Percentiles rank a stretch among this genome's conserved stretches.
Evolutionary conservation across 495 filamentous ascomycete species (phyloP).

Genomic region (Tirmania nivea): DNA sequence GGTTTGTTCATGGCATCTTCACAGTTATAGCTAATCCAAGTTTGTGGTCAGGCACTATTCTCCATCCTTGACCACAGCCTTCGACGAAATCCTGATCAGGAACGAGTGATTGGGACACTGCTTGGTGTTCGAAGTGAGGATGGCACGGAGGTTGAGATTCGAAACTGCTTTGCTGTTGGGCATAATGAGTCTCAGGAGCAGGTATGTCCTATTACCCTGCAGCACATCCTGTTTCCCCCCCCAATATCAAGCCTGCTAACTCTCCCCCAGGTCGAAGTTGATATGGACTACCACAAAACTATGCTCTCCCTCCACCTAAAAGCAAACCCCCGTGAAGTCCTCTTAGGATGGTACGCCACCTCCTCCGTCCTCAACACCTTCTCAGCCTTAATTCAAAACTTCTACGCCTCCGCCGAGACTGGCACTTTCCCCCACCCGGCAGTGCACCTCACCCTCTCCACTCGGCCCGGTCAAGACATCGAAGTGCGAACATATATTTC

Average conservation of each 20-base stretch:
- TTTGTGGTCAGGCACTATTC: constrained; percentile 52
- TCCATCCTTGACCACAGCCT: constrained; percentile 92
- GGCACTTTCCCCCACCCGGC: constrained; percentile 92
- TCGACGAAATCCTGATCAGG: constrained; percentile 69
- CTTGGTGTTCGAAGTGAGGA: constrained; percentile 84
- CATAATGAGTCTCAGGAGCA: constrained; percentile 97
- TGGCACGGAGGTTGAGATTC: constrained; percentile 84
- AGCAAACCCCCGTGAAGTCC: constrained; percentile 77
- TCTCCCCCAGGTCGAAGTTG: constrained; percentile 54
- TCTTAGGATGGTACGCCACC: constrained; percentile 97
- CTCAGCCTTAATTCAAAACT: constrained; percentile 95
- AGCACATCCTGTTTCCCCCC: not conserved
- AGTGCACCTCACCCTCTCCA: constrained; percentile 84
- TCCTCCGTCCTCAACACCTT: constrained; percentile 91
- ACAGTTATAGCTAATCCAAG: no score
- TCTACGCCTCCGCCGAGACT: constrained; percentile 90
- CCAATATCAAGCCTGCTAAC: not conserved
- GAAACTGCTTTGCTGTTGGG: constrained; percentile 87
- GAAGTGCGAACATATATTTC: constrained; percentile 80
- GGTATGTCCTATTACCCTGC: constrained; percentile 4
- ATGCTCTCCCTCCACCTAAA: constrained; percentile 88
- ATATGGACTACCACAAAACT: constrained; percentile 99
- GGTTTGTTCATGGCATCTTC: no score
- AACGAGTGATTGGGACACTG: constrained; percentile 87
- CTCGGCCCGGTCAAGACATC: constrained; percentile 62